Percentiles rank a stretch among this genome's conserved stretches.
These are phyloP conservation scores for Sextonia rubra DNA, from an alignment of 164 flowering plant species.

Conservation along the genomic window DNA sequence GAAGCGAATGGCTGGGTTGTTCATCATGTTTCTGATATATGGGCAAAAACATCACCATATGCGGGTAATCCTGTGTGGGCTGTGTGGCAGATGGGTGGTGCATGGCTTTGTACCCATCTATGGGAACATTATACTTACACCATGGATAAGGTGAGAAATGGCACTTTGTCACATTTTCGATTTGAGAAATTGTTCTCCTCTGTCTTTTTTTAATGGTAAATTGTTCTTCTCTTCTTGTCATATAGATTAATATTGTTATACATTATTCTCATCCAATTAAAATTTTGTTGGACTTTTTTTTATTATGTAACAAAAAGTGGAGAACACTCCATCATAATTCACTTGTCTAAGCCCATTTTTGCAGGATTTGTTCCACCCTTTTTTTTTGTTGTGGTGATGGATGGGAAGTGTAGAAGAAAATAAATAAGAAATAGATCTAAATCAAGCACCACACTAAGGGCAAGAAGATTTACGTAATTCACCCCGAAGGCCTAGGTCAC, in stretches of 20 bases:
- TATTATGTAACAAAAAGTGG: neutral
- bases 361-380: too few relatives aligned
- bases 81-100: constrained; percentile 98
- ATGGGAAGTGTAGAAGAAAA: too few relatives aligned
- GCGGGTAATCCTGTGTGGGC: constrained; percentile 81
- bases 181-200: neutral
- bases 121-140: constrained; percentile 93
- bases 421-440: too few relatives aligned
- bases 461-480: too few relatives aligned
- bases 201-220: too few relatives aligned
- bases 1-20: constrained; percentile 88
- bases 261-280: neutral
- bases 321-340: neutral
- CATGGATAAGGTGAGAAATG: constrained; percentile 66
- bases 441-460: too few relatives aligned
- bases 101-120: constrained; percentile 93
- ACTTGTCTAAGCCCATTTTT: neutral
- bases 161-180: neutral
- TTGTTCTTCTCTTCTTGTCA: neutral
- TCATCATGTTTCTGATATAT: constrained; percentile 87
- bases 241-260: too few relatives aligned
- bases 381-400: too few relatives aligned
- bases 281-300: neutral
- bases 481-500: too few relatives aligned
- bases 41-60: constrained; percentile 94